Evolutionary conservation across 1,284 basidiomycete genomes (phyloP), one percentile per base, ranked within the genome.

Genomic region (Microbotryum scabiosae): DNA sequence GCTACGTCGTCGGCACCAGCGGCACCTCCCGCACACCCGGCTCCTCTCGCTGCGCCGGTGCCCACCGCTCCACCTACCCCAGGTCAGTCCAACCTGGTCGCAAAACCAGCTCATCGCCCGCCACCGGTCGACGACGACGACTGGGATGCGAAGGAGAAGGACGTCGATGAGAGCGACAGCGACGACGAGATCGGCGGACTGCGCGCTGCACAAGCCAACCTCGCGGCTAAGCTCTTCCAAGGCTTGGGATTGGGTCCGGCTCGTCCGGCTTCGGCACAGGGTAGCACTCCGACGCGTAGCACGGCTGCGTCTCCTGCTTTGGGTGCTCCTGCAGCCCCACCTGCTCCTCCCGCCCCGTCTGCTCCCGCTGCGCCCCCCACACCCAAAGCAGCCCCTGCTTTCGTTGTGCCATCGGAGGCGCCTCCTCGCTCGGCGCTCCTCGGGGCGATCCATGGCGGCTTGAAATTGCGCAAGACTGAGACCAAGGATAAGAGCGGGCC

Each of bases 401-500:
- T 57, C 51, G 36, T 41, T 9, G 36, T 41, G 36, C 36, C 36
- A 41, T 16, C 36, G 5, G 59, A 44, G 16, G 73, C 80, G 9
- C 81, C 79, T 6, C 83, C 84, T 72, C 80, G 84, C 30, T 78
- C 80, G 62, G 90, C 88, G 0, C 78, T 98, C 30, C 76, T 98
- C 62, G 78, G 79, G 16, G 85, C 89, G 18, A 98, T 98, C 68
- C 85, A 90, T 72, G 82, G 84, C 7, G 94, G 94, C 2, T 76
- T 82, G 44, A 81, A 78, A 65, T 78, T 98, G 64, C 82, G 81
- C 61, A 90, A 90, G 75, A 77, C 90, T 0, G 80, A 84, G 64
- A 97, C 93, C 1, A 83, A 86, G 60, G 94, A 97, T 73, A 85
- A 87, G 66, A 90, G 88, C 67, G 82, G 75, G 0, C 83, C 86